Base-by-base conservation (phyloP, 2,329 filamentous ascomycete genomes). In the Domatiomyces globalis region DNA sequence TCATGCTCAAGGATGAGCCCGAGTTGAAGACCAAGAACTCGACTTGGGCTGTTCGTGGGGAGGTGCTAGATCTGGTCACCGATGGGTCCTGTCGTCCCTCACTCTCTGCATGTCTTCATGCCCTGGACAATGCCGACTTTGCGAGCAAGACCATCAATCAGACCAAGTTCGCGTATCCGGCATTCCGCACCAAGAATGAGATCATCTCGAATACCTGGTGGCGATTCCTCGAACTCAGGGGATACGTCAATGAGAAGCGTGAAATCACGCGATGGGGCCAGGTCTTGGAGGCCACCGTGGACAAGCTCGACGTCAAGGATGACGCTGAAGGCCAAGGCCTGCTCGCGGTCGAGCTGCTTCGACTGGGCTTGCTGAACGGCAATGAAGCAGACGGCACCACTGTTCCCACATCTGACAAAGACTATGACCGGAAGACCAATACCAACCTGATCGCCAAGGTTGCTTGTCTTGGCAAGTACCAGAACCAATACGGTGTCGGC, bases 151-250 rank as follows among this genome's bases (percentile, higher is more conserved):
- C 86, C 0, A 74, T 86, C 49, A 72, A 78, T 3, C 54, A 55
- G 20, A 54, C 47, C 18, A 54, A 51, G 36, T 27, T 56, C 36
- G 51, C 56, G 18, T 48, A 55, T 33, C 57, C 59, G 39, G 53
- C 56, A 36, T 48, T 60, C 19, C 79, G 75, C 53, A 78, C 83
- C n/a, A 78, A 83, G 56, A 76, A 84, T 15, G 85, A 92, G 61
- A 77, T 90, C 50, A 71, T 77, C 20, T 71, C 87, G 17, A 86
- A 95, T 61, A 79, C 83, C 5, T 76, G 90, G 53, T 95, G 87
- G 84, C 80, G 88, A 51, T 92, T 95, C 67, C 75, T 98, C 19
- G 87, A 95, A 63, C 75, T 96, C 47, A 81, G 89, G 53, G 88
- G 84, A 20, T 98, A 95, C 62, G 75, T 94, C 46, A 80, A 92